Evolutionary conservation across 208 protist species (phyloP), one percentile per base, ranked within the genome.

Genomic region (Trypanosoma mega): DNA sequence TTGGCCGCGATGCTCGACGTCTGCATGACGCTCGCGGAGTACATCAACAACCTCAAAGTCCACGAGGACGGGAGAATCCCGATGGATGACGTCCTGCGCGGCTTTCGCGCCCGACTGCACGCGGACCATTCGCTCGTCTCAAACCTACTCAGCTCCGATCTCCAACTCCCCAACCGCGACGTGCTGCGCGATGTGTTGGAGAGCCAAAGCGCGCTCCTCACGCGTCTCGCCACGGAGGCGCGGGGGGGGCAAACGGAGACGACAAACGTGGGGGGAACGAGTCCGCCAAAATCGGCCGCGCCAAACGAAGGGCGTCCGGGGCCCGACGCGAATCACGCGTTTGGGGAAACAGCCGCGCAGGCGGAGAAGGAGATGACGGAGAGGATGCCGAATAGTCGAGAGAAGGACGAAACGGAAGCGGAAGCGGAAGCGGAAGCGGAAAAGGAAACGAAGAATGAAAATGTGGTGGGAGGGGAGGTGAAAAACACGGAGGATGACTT

Each of bases 21-120:
- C 18, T 92, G 84, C 63, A 72, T 86, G 37, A 72, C 80, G 20
- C 74, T 94, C 41, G 78, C 83, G 31, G 87, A 94, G 78, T 92
- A 90, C 62, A 58, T 91, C 9, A 72, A 80, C 54, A 87, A 87
- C 54, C 67, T 71, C 7, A 74, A 71, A 36, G 61, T 73, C 46
- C 39, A 69, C 26, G 30, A 49, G 8, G 74, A 84, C 11, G 73
- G 67, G 26, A 60, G 51, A 6, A 53, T 87, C 9, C 26, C 41
- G 9, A 43, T 48, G 21, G 84, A 94, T 53, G 84, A 91, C 21
- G 73, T 94, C 45, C 66, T 90, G 44, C 29, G 53, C 23, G 72
- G 77, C 18, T 84, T 90, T 62, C 26, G 61, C 26, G 58, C 69
- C 0, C 81, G 85, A 57, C 69, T 94, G 27, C 47, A 27, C 20